Conservation (phyloP, 139 green algal species). For the Chlorella ohadii region DNA sequence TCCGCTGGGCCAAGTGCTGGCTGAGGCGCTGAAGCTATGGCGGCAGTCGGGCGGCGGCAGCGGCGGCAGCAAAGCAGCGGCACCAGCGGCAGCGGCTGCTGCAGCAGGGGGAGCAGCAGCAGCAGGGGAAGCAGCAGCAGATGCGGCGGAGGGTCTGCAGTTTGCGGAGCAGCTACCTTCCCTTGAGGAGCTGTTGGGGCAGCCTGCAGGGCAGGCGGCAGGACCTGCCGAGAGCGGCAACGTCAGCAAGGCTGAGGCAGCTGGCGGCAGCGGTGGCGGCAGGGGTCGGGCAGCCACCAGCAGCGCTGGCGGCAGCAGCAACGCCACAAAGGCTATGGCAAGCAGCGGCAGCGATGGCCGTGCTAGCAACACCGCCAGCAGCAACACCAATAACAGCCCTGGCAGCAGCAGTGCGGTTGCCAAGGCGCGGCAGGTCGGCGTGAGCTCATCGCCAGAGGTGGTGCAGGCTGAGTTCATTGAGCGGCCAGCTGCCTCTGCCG, state of each 20-base stretch:
- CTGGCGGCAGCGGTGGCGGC: background rate
- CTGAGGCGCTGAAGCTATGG: background rate
- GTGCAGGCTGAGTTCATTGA: slow-evolving; percentile 22
- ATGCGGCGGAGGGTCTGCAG: no score
- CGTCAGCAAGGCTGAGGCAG: background rate
- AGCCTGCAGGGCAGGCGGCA: no score
- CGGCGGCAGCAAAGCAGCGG: background rate
- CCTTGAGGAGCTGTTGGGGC: no score
- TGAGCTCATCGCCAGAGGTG: background rate
- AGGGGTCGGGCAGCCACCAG: no score
- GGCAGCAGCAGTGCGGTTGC: background rate
- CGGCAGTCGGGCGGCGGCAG: background rate
- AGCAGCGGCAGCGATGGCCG: background rate
- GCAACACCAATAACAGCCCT: background rate
- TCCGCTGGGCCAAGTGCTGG: slow-evolving; percentile 25
- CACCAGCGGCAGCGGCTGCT: background rate
- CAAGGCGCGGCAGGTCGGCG: background rate
- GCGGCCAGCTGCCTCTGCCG: background rate
- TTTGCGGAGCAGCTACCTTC: no score
- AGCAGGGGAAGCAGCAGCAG: no score
- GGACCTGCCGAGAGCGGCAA: background rate
- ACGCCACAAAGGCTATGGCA: background rate
- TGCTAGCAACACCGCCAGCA: background rate
- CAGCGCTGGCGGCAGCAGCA: background rate
- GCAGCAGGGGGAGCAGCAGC: background rate